These are phyloP conservation scores for Arctium minus DNA, from an alignment of 129 eudicot species.

Conservation along the genomic window DNA sequence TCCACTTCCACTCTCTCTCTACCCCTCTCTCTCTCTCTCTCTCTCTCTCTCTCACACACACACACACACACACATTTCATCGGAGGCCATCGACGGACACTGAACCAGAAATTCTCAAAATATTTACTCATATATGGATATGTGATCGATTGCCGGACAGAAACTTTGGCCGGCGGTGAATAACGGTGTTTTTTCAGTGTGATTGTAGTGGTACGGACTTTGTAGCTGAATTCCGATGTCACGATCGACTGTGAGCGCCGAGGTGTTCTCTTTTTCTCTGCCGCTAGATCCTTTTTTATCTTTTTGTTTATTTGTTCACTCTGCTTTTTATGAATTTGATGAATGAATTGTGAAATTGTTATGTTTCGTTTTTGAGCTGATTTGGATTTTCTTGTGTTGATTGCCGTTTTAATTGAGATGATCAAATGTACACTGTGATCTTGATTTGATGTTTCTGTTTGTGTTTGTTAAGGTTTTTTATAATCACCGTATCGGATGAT, in stretches of 20 bases:
- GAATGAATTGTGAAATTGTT: neutral
- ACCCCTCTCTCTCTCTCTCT: constrained; percentile 10
- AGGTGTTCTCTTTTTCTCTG: constrained; percentile 28
- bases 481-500: neutral
- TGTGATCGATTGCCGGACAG: constrained; percentile 24
- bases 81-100: neutral
- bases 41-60: constrained; percentile 18
- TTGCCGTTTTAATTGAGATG: neutral
- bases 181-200: neutral
- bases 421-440: constrained; percentile 18
- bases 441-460: constrained; percentile 1
- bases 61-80: constrained; percentile 11
- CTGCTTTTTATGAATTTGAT: neutral
- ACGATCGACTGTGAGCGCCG: constrained; percentile 33
- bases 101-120: neutral
- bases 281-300: neutral
- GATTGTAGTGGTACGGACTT: constrained; percentile 16
- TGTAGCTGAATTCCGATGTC: constrained; percentile 42
- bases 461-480: neutral
- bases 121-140: neutral
- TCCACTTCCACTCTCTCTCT: constrained; percentile 9
- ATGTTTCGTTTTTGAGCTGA: neutral
- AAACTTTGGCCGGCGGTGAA: constrained; percentile 14
- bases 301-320: neutral
- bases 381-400: neutral